These are phyloP conservation scores for Cubamyces sp. DNA, from an alignment of 768 basidiomycete species.

Conservation along the genomic window DNA sequence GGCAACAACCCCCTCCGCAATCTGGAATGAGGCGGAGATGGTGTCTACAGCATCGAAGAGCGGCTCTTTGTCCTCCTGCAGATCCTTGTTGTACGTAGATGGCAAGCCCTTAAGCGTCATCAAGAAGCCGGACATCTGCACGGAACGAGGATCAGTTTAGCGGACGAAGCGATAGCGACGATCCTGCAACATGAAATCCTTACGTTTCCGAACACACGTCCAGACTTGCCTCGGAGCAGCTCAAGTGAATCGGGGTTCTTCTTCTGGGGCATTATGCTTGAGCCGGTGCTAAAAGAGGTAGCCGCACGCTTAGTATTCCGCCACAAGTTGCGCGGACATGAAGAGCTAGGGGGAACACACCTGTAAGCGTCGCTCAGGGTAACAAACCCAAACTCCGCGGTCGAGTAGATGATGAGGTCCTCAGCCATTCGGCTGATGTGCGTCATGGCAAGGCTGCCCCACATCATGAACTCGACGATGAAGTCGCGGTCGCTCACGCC, in stretches of 20 bases:
- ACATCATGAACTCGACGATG: constrained; percentile 96
- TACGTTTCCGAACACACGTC: constrained; percentile 92
- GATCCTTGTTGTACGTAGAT: constrained; percentile 99
- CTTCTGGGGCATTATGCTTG: constrained; percentile 99
- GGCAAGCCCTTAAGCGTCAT: constrained; percentile 98
- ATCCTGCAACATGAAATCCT: constrained; percentile 29
- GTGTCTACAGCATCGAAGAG: constrained; percentile 94
- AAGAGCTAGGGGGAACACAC: constrained; percentile 41
- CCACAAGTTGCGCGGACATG: background rate
- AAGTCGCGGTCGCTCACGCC: constrained; percentile 98
- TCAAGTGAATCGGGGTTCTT: constrained; percentile 98
- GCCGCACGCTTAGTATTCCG: too few species aligned
- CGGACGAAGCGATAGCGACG: background rate
- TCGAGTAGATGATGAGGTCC: constrained; percentile 95
- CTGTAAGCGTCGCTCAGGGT: constrained; percentile 97
- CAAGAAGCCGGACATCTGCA: constrained; percentile 93
- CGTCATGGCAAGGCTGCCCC: constrained; percentile 89
- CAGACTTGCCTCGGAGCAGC: constrained; percentile 92
- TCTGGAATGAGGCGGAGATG: constrained; percentile 83
- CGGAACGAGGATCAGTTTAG: constrained; percentile 9
- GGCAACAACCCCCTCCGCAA: constrained; percentile 92
- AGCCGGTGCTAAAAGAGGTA: constrained; percentile 74
- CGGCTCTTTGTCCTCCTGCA: constrained; percentile 99
- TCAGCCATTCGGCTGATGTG: constrained; percentile 96
- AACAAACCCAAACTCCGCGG: constrained; percentile 96